phyloP scores from a whole-genome alignment of 2,329 filamentous ascomycete species.

The Cadophora gregata region DNA sequence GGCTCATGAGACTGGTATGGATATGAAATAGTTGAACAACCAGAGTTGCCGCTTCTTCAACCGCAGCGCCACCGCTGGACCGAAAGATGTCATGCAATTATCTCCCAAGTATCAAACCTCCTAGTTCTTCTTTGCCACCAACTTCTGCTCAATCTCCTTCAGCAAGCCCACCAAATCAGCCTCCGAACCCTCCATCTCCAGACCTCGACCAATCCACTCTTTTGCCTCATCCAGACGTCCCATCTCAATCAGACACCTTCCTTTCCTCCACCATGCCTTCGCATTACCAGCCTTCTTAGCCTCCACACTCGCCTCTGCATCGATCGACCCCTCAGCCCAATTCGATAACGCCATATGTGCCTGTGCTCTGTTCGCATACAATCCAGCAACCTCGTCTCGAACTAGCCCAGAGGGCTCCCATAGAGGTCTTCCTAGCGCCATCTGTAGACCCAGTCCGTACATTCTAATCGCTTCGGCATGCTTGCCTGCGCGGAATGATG shows the following conservation, averaged over 20 bases:
- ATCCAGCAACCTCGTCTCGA: conserved; percentile 78
- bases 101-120: background rate
- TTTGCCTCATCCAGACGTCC: conserved; percentile 80
- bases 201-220: conserved; percentile 75
- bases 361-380: conserved; percentile 90
- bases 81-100: background rate
- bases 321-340: conserved; percentile 87
- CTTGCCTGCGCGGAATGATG: conserved; percentile 77
- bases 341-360: conserved; percentile 81
- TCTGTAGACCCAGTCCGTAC: conserved; percentile 86
- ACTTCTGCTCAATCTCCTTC: conserved; percentile 63
- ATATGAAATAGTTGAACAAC: background rate
- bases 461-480: conserved; percentile 78
- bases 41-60: background rate
- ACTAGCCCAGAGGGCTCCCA: conserved; percentile 90
- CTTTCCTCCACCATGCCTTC: conserved; percentile 93
- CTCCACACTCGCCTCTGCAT: conserved; percentile 88
- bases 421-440: conserved; percentile 79
- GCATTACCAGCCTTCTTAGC: conserved; percentile 85
- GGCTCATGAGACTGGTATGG: background rate
- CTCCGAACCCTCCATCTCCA: conserved; percentile 83
- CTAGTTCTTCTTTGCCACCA: conserved; percentile 34
- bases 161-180: conserved; percentile 66
- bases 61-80: background rate
- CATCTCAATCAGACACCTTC: conserved; percentile 90